phyloP scores from a whole-genome alignment of 768 basidiomycete species.

The Pleurotus tuber-regium region DNA sequence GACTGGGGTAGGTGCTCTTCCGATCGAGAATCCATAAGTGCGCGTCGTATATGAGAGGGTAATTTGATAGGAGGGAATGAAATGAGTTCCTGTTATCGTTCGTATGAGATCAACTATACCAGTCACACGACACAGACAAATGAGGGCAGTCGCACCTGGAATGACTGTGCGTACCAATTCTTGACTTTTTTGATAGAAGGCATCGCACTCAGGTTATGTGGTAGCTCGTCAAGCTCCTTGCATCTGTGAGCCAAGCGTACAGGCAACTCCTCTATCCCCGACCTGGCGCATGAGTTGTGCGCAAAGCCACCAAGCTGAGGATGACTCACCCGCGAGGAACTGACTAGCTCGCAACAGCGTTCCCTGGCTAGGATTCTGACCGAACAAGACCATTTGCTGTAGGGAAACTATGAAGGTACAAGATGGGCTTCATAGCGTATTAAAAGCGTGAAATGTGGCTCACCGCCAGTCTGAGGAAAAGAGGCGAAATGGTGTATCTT shows the following conservation, averaged over 20 bases:
- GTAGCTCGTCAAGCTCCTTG: slow-evolving; percentile 92
- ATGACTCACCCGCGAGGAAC: slow-evolving; percentile 67
- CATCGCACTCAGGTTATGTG: slow-evolving; percentile 90
- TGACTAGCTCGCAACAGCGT: slow-evolving; percentile 91
- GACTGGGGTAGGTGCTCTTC: slow-evolving; percentile 63
- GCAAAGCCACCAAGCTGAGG: too few species aligned
- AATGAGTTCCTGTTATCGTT: slow-evolving; percentile 72
- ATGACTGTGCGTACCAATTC: slow-evolving; percentile 99
- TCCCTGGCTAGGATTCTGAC: slow-evolving; percentile 93
- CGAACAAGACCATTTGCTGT: slow-evolving; percentile 97
- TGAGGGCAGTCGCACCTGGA: slow-evolving; percentile 69
- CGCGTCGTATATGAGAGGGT: slow-evolving; percentile 63
- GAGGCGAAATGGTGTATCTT: slow-evolving; percentile 88
- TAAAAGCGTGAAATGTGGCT: slow-evolving; percentile 21
- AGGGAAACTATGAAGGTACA: slow-evolving; percentile 64
- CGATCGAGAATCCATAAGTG: slow-evolving; percentile 49
- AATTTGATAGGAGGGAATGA: slow-evolving; percentile 78
- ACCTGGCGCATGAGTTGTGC: not conserved
- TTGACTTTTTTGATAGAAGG: slow-evolving; percentile 91
- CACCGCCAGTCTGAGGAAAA: slow-evolving; percentile 91
- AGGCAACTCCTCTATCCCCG: slow-evolving; percentile 85
- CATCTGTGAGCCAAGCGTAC: slow-evolving; percentile 94
- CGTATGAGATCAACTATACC: not conserved
- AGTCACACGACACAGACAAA: not conserved
- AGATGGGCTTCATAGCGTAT: not conserved